phyloP scores from a whole-genome alignment of 345 rosid species.

The Syzygium aqueum region DNA sequence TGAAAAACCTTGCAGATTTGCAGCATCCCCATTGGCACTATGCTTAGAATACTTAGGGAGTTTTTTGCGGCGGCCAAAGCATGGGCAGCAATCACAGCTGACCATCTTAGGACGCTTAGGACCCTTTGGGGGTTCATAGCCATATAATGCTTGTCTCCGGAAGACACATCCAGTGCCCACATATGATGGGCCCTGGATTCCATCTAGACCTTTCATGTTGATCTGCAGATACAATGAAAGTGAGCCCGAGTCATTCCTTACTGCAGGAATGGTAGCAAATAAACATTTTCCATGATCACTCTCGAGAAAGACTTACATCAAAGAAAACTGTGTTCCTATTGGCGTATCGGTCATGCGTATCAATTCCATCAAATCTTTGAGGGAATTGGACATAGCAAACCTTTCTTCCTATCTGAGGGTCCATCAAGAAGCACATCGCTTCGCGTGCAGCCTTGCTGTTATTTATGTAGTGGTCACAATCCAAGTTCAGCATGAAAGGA shows the following conservation, averaged over 20 bases:
- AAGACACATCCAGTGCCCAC: constrained; percentile 98
- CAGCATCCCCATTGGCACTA: constrained; percentile 34
- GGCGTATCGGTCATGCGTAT: constrained; percentile 73
- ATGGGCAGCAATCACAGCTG: constrained; percentile 94
- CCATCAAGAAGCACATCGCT: constrained; percentile 96
- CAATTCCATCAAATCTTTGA: constrained; percentile 88
- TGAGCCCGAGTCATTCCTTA: background rate
- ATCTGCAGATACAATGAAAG: constrained; percentile 23
- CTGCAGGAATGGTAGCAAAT: background rate
- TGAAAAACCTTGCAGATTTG: constrained; percentile 46
- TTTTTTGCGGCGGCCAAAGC: constrained; percentile 82
- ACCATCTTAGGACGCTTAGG: constrained; percentile 96
- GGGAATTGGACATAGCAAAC: constrained; percentile 95
- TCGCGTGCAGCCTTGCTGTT: constrained; percentile 86
- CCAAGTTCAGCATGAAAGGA: constrained; percentile 86
- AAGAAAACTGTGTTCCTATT: constrained; percentile 90
- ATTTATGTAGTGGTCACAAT: constrained; percentile 83
- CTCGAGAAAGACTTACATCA: constrained; percentile 42
- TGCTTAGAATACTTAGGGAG: constrained; percentile 39
- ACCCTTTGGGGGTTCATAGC: constrained; percentile 87
- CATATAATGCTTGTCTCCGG: constrained; percentile 86
- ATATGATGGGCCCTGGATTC: constrained; percentile 91
- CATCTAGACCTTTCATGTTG: constrained; percentile 81
- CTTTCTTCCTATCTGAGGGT: constrained; percentile 71
- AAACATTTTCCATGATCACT: background rate